A percentile compares a stretch with the other conserved stretches of the same genome.
Conservation (phyloP, 495 filamentous ascomycete genomes). For the Penicilliopsis zonata region DNA sequence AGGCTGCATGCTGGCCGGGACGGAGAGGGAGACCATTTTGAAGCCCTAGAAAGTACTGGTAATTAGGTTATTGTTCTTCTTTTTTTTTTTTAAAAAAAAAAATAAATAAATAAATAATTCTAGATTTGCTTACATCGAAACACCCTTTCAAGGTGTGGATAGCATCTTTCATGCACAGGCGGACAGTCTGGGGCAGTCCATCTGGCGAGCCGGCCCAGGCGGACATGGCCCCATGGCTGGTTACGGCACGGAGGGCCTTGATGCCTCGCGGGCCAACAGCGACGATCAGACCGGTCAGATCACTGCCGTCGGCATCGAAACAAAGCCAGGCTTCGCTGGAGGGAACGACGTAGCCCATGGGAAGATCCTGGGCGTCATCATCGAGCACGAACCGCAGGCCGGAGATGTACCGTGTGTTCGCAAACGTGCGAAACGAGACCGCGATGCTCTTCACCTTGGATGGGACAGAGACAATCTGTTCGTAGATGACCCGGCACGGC, state of each 20-base stretch:
- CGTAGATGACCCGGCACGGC: conserved; percentile 4
- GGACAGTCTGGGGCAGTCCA: conserved; percentile 2
- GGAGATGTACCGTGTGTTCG: conserved; percentile 1
- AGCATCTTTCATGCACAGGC: conserved; percentile 4
- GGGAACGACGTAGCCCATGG: conserved; percentile 3
- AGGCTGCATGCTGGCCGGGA: conserved; percentile 1
- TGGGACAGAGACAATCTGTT: not conserved
- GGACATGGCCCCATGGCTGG: conserved; percentile 1
- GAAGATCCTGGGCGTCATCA: not conserved
- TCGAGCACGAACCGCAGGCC: conserved; percentile 1
- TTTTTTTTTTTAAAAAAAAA: not conserved
- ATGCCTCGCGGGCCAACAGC: conserved; percentile 3
- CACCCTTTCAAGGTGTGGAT: conserved; percentile 4
- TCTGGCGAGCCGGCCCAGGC: conserved; percentile 3
- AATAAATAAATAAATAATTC: not conserved
- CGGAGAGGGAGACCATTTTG: conserved; percentile 4
- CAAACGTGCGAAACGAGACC: conserved; percentile 3
- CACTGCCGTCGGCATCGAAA: not conserved
- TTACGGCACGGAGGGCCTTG: conserved; percentile 3
- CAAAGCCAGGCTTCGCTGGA: conserved; percentile 1
- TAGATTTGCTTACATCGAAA: conserved; percentile 3
- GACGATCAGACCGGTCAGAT: conserved; percentile 2
- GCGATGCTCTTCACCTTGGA: conserved; percentile 1
- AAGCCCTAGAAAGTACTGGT: too few relatives aligned
- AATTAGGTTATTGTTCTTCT: not conserved